Evolutionary conservation across 2,329 filamentous ascomycete genomes (phyloP).

Genomic region (Lizonia empirigonia): DNA sequence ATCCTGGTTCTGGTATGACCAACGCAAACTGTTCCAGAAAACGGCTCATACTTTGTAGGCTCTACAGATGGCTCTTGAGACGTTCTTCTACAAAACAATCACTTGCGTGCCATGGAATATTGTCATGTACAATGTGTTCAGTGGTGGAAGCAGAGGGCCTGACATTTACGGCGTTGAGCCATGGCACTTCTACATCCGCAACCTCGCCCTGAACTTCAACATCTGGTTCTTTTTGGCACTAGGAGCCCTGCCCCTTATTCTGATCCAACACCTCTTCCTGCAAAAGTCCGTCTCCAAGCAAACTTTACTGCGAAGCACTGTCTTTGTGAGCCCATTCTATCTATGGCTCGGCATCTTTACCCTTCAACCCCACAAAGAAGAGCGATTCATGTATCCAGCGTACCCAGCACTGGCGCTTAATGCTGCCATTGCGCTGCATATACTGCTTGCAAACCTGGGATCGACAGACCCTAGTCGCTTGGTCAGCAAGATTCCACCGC

Average conservation of each 20-base stretch:
- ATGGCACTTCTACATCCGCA: conserved; percentile 95
- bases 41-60: conserved; percentile 54
- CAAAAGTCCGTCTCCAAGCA: conserved; percentile 67
- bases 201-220: conserved; percentile 92
- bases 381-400: conserved; percentile 96
- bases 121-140: conserved; percentile 93
- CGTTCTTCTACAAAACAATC: conserved; percentile 82
- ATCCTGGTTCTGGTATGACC: conserved; percentile 70
- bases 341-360: conserved; percentile 94
- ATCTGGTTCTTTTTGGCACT: conserved; percentile 87
- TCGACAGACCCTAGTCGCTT: conserved; percentile 70
- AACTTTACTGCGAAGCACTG: conserved; percentile 73
- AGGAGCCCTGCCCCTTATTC: conserved; percentile 73
- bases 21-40: not conserved
- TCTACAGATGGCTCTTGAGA: conserved; percentile 73
- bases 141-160: conserved; percentile 75
- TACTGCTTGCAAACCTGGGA: conserved; percentile 76
- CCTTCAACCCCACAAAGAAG: conserved; percentile 93
- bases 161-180: conserved; percentile 95
- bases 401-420: conserved; percentile 92
- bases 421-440: conserved; percentile 82
- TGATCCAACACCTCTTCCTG: conserved; percentile 71
- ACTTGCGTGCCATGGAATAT: conserved; percentile 88
- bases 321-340: conserved; percentile 87
- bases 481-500: conserved; percentile 72